Conservation (phyloP, 1,284 basidiomycete genomes). For the Entoloma clypeatum region DNA sequence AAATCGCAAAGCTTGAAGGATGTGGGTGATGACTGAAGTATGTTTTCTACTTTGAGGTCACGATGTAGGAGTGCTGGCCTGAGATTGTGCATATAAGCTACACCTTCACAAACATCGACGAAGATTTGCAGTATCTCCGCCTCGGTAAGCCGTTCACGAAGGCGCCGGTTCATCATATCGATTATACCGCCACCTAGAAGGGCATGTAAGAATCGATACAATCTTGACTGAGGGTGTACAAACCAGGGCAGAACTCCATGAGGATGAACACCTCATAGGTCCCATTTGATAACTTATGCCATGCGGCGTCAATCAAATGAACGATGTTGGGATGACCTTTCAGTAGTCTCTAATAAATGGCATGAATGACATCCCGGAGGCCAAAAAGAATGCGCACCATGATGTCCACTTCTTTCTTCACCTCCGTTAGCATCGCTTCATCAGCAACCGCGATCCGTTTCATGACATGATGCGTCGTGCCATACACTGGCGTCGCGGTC, state of each 20-base stretch:
- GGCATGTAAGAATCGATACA: slow-evolving; percentile 10
- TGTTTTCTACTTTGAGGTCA: slow-evolving; percentile 99
- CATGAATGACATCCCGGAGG: slow-evolving; percentile 25
- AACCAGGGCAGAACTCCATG: slow-evolving; percentile 92
- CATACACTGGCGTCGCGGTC: slow-evolving; percentile 81
- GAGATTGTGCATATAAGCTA: slow-evolving; percentile 94
- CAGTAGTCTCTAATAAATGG: slow-evolving; percentile 62
- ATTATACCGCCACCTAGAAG: slow-evolving; percentile 90
- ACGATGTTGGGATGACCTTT: slow-evolving; percentile 92
- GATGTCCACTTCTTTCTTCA: slow-evolving; percentile 97
- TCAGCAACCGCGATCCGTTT: slow-evolving; percentile 95
- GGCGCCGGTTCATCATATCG: slow-evolving; percentile 97
- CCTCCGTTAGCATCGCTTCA: slow-evolving; percentile 88
- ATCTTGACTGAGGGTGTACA: slow-evolving; percentile 14
- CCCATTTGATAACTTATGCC: slow-evolving; percentile 78
- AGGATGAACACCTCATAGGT: slow-evolving; percentile 96
- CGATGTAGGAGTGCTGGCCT: slow-evolving; percentile 90
- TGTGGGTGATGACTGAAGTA: slow-evolving; percentile 73
- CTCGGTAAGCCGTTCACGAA: slow-evolving; percentile 91
- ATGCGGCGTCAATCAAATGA: slow-evolving; percentile 91
- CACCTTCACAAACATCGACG: slow-evolving; percentile 90
- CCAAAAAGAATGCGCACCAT: slow-evolving; percentile 66
- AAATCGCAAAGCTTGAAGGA: slow-evolving; percentile 98
- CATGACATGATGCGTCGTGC: slow-evolving; percentile 92
- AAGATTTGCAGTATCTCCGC: slow-evolving; percentile 97